Percentiles rank a stretch among this genome's conserved stretches.
These are phyloP conservation scores for Neurospora sublineolata DNA, from an alignment of 495 filamentous ascomycete species.

Conservation along the genomic window DNA sequence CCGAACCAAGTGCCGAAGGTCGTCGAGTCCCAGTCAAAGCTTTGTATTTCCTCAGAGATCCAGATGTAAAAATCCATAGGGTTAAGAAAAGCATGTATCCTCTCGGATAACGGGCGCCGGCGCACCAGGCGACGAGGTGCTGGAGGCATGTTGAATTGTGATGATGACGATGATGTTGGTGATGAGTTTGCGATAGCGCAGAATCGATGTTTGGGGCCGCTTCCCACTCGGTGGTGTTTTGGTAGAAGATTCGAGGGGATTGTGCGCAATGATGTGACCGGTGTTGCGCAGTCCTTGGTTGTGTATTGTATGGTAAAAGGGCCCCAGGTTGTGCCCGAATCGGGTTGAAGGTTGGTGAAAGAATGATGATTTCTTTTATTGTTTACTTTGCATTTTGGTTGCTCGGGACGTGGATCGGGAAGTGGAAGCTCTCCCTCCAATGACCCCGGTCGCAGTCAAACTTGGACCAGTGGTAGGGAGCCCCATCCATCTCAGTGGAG, in stretches of 20 bases:
- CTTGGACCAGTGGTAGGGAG: neutral
- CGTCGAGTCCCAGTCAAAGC: conserved; percentile 79
- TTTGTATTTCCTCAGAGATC: conserved; percentile 81
- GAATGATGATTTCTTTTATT: neutral
- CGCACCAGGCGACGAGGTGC: conserved; percentile 56
- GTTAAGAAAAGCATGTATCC: conserved; percentile 67
- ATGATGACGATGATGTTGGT: neutral
- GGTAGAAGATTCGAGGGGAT: neutral
- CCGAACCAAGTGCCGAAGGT: conserved; percentile 64
- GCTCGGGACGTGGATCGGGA: neutral
- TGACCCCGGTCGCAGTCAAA: neutral
- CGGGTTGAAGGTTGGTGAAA: neutral
- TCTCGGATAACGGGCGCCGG: conserved; percentile 59
- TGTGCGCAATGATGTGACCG: neutral
- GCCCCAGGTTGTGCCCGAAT: neutral
- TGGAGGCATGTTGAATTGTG: conserved; percentile 15
- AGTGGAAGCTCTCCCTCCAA: neutral
- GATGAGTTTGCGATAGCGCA: neutral
- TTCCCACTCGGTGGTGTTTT: neutral
- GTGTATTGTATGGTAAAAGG: neutral
- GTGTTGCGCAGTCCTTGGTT: neutral
- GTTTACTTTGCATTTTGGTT: neutral
- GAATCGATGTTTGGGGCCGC: neutral
- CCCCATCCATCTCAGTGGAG: neutral
- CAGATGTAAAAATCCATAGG: conserved; percentile 80